Base-by-base conservation (phyloP, 805 yeast species). In the Candida boleticola region DNA sequence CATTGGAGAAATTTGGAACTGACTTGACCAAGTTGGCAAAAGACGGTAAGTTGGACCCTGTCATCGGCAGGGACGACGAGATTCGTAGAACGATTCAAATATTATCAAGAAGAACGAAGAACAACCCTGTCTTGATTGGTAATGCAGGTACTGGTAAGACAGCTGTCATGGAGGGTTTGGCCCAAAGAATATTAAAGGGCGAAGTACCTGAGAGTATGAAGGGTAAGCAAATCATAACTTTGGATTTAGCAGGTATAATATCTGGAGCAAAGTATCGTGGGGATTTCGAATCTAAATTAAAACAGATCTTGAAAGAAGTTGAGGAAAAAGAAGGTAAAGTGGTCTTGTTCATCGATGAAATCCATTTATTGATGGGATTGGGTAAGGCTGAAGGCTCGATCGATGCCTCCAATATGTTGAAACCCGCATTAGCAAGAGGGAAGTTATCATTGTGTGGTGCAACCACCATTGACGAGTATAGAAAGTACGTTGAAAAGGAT, bases 121-220 rank as follows among this genome's bases (percentile, higher is more conserved):
- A 93, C 61, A 92, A 92, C 57, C 99, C 99, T 0, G 96, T 93
- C 1, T 64, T 92, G 41, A 89, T 93, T 32, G 99, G 99, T 48
- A 81, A 86, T 51, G 99, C 99, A 1, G 99, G 99, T 66, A 95
- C 97, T 0, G 99, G 99, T 68, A 92, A 92, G 63, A 93, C 98
- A 0, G 95, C 98, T 5, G 81, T 93, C 44, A 85, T 93, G 80
- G 99, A 93, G 59, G 99, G 98, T 0, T 71, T 93, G 30, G 98
- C 98, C 0, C 98, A 93, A 63, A 72, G 97, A 54, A 90, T 93
- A 38, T 80, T 88, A 6, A 80, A 85, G 43, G 92, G 92, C 10
- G 96, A 90, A 58, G 99, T 92, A 1, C 98, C 98, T 0, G 98
- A 93, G 48, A 79, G 89, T 33, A 83, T 92, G 84, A 87, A 89